Conservation (phyloP, 2,329 filamentous ascomycete species). For the Trichoderma afroharzianum region DNA sequence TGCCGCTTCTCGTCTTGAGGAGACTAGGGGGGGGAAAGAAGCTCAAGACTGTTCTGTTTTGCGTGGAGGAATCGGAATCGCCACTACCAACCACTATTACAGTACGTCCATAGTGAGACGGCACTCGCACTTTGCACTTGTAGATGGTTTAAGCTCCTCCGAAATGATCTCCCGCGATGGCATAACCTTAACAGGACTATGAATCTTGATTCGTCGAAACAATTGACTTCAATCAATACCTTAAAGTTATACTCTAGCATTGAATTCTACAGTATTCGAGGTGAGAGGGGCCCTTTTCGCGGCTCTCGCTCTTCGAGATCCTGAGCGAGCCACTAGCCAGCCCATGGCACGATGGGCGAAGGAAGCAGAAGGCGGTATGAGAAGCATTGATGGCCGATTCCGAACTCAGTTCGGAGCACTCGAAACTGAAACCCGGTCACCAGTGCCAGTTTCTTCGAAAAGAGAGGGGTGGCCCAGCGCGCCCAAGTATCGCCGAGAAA, state of each 20-base stretch:
- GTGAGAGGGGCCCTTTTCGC: background rate
- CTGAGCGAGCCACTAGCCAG: background rate
- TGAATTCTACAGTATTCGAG: background rate
- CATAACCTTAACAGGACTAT: background rate
- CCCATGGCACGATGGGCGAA: background rate
- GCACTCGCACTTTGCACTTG: background rate
- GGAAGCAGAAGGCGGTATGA: background rate
- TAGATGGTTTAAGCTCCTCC: background rate
- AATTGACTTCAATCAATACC: background rate
- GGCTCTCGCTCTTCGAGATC: background rate
- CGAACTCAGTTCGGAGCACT: background rate
- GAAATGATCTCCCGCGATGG: background rate
- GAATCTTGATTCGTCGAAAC: background rate
- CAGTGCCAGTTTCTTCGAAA: background rate
- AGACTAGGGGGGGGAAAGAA: background rate
- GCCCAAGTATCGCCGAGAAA: background rate
- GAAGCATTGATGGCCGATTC: background rate
- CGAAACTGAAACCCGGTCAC: background rate
- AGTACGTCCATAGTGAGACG: background rate
- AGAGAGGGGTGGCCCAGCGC: background rate
- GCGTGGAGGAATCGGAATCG: background rate
- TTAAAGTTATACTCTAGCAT: too few relatives aligned
- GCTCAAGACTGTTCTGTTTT: background rate
- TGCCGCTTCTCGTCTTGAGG: background rate
- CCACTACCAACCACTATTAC: background rate